These are phyloP conservation scores for Alternaria atra DNA, from an alignment of 2,329 filamentous ascomycete genomes.

Conservation along the genomic window DNA sequence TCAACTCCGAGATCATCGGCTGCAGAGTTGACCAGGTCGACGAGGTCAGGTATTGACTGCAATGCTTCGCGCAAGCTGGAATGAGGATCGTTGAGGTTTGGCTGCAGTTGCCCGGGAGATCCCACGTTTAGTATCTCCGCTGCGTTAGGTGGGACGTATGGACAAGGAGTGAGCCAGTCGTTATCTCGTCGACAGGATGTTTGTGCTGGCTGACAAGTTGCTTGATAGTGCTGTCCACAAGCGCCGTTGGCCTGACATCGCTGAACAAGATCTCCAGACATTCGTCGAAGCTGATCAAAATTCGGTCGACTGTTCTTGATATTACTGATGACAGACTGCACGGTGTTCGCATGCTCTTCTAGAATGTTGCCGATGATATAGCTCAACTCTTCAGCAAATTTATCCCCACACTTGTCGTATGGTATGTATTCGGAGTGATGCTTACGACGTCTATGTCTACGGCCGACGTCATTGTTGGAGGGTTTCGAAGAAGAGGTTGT, in stretches of 20 bases:
- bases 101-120: constrained; percentile 31
- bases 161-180: constrained; percentile 20
- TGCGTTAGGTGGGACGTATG: constrained; percentile 29
- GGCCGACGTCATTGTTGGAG: neutral
- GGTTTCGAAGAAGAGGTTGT: constrained; percentile 18
- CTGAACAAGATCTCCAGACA: constrained; percentile 32
- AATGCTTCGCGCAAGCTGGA: constrained; percentile 29
- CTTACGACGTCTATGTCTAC: constrained; percentile 13
- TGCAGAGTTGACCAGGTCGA: constrained; percentile 49
- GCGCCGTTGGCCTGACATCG: constrained; percentile 14
- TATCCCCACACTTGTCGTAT: constrained; percentile 34
- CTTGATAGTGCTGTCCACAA: constrained; percentile 11
- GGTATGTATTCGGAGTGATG: constrained; percentile 27
- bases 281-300: constrained; percentile 25
- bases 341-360: constrained; percentile 50
- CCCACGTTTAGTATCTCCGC: constrained; percentile 40
- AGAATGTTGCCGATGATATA: constrained; percentile 53
- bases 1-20: constrained; percentile 49
- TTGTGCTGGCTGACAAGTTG: constrained; percentile 3
- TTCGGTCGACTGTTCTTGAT: constrained; percentile 37
- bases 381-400: constrained; percentile 48
- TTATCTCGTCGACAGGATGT: constrained; percentile 1
- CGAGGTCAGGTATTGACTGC: constrained; percentile 46
- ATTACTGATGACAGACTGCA: constrained; percentile 53
- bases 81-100: constrained; percentile 45